phyloP scores from a whole-genome alignment of 495 filamentous ascomycete genomes.

The Penicillium coprophilum region DNA sequence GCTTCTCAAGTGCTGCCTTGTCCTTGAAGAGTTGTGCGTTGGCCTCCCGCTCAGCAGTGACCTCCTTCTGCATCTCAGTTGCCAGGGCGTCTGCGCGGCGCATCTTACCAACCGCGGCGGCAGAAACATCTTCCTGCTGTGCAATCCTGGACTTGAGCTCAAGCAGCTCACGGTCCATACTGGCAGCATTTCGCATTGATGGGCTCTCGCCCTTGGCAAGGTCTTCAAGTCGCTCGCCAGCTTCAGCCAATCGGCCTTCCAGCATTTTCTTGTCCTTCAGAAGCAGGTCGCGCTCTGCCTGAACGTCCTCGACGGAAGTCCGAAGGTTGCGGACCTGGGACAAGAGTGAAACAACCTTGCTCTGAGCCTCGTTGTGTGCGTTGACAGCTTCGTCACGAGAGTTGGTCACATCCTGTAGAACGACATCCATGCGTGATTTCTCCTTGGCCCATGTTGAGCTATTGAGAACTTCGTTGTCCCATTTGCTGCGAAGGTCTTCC shows the following conservation, averaged over 20 bases:
- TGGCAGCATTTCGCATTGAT: slow-evolving; percentile 87
- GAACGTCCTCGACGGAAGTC: slow-evolving; percentile 80
- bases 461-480: slow-evolving; percentile 98
- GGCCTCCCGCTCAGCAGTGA: slow-evolving; percentile 82
- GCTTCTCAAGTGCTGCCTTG: slow-evolving; percentile 87
- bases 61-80: slow-evolving; percentile 90
- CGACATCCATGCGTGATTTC: slow-evolving; percentile 87
- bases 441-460: slow-evolving; percentile 98
- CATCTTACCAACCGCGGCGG: slow-evolving; percentile 96
- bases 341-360: slow-evolving; percentile 83
- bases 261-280: slow-evolving; percentile 87
- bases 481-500: slow-evolving; percentile 91
- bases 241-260: slow-evolving; percentile 83
- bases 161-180: slow-evolving; percentile 83
- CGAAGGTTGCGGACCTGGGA: slow-evolving; percentile 88
- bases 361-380: slow-evolving; percentile 93
- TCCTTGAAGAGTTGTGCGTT: slow-evolving; percentile 86
- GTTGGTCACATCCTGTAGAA: slow-evolving; percentile 81
- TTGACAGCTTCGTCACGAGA: slow-evolving; percentile 89
- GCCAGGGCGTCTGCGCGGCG: slow-evolving; percentile 87
- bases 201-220: slow-evolving; percentile 83
- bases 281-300: slow-evolving; percentile 80
- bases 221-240: slow-evolving; percentile 88
- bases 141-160: slow-evolving; percentile 88
- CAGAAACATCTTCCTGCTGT: slow-evolving; percentile 90